Evolutionary conservation across 441 rosid species (phyloP).

Genomic region (Hura crepitans): DNA sequence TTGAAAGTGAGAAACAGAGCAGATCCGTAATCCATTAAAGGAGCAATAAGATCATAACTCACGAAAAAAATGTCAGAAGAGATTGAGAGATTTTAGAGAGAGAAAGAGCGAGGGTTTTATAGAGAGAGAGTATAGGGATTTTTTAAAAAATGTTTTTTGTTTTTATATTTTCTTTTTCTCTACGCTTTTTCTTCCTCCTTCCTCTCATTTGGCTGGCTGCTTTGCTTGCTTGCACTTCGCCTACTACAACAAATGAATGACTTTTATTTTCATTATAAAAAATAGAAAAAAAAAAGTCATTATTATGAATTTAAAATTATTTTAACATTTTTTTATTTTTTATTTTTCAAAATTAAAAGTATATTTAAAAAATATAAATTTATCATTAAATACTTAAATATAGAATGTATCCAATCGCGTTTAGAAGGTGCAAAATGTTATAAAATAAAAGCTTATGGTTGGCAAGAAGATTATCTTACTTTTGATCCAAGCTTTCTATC

Average conservation of each 20-base stretch:
- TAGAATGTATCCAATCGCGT: no score
- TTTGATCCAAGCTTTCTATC: not conserved
- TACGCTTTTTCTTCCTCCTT: constrained; percentile 7
- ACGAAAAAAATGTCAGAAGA: not conserved
- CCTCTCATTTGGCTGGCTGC: constrained; percentile 16
- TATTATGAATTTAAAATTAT: no score
- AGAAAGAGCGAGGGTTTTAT: constrained; percentile 1
- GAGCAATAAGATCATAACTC: not conserved
- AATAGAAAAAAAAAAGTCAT: no score
- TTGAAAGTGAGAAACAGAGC: not conserved
- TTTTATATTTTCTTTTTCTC: not conserved
- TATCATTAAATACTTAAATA: no score
- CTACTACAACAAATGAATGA: no score
- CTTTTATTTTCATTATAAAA: no score
- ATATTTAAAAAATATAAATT: no score
- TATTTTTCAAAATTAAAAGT: no score
- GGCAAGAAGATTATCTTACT: not conserved
- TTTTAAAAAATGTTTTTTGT: not conserved
- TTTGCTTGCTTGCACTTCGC: constrained; percentile 9
- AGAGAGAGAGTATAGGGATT: constrained; percentile 5
- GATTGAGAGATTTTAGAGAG: not conserved
- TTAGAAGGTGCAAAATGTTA: not conserved
- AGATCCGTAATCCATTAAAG: constrained; percentile 18
- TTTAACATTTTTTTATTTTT: not conserved
- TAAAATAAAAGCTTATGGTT: not conserved